A percentile compares a stretch with the other conserved stretches of the same genome.
These are phyloP conservation scores for Arachnomyces sp. DNA, from an alignment of 2,329 filamentous ascomycete species.

Conservation along the genomic window DNA sequence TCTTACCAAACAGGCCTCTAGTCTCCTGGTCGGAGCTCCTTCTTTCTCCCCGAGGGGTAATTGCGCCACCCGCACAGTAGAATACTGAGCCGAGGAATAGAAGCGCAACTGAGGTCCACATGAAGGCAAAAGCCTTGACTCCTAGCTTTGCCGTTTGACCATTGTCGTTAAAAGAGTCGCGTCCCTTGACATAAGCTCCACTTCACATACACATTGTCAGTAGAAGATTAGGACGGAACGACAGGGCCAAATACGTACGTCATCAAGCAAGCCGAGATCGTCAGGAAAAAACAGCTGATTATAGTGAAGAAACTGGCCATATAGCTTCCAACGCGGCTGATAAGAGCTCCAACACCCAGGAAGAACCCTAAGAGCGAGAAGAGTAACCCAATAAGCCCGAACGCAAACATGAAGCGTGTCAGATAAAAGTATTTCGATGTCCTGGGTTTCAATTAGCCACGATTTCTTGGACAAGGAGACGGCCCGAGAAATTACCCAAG, in stretches of 20 bases:
- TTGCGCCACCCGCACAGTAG: conserved; percentile 45
- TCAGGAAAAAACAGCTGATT: conserved; percentile 52
- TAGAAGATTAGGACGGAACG: conserved; percentile 2
- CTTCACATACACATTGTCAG: conserved; percentile 26
- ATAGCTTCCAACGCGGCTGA: conserved; percentile 43
- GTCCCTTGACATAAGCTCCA: conserved; percentile 51
- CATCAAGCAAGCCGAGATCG: conserved; percentile 50
- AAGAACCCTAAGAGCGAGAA: conserved; percentile 49
- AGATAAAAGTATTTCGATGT: conserved; percentile 67
- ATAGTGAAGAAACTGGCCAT: conserved; percentile 45
- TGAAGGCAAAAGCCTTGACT: conserved; percentile 51
- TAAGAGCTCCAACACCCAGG: conserved; percentile 40
- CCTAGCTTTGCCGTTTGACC: conserved; percentile 45
- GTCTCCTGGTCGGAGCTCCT: conserved; percentile 26
- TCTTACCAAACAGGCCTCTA: conserved; percentile 2
- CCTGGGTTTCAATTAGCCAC: conserved; percentile 25
- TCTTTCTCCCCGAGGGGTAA: conserved; percentile 19
- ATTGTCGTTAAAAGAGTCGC: conserved; percentile 45
- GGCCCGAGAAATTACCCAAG: conserved; percentile 36
- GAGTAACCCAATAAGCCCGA: conserved; percentile 76
- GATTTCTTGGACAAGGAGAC: conserved; percentile 21
- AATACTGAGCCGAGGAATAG: conserved; percentile 49
- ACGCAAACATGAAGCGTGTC: conserved; percentile 88
- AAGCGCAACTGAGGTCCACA: conserved; percentile 50
- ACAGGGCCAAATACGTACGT: conserved; percentile 44